Conservation (phyloP, 768 basidiomycete genomes). For the Heimioporus sp. region DNA sequence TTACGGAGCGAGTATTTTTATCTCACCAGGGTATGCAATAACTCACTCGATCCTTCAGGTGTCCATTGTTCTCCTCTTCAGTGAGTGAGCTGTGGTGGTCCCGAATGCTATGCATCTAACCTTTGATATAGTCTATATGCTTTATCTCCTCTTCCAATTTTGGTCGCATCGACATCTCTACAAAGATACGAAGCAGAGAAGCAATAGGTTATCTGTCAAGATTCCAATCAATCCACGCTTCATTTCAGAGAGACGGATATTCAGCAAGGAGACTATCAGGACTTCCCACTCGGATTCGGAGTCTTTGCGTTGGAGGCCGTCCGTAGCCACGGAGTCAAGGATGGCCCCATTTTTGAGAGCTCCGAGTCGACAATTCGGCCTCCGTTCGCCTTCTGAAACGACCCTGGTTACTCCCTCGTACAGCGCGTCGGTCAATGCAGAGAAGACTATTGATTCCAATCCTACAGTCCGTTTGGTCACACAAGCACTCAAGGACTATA, state of each 20-base stretch:
- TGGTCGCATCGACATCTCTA: constrained; percentile 57
- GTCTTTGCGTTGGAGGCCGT: constrained; percentile 14
- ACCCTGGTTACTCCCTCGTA: constrained; percentile 19
- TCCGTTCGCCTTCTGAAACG: constrained; percentile 26
- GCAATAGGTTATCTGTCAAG: constrained; percentile 36
- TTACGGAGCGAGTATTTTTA: constrained; percentile 40
- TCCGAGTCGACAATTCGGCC: constrained; percentile 6
- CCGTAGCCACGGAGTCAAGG: constrained; percentile 11
- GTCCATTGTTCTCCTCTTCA: constrained; percentile 52
- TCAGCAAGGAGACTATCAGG: constrained; percentile 24
- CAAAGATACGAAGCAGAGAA: constrained; percentile 46
- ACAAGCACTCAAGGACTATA: constrained; percentile 4
- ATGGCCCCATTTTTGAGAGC: constrained; percentile 4
- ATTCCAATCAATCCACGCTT: constrained; percentile 29
- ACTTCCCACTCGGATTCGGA: constrained; percentile 20
- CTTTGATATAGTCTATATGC: constrained; percentile 42
- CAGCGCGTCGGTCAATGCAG: not conserved
- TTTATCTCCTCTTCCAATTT: constrained; percentile 54
- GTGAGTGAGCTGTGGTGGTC: constrained; percentile 30
- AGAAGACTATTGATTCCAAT: constrained; percentile 9
- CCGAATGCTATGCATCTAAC: not conserved
- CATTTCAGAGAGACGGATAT: constrained; percentile 22
- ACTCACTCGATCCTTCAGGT: constrained; percentile 30
- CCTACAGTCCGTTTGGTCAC: constrained; percentile 27
- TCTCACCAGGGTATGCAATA: not conserved